phyloP scores from a whole-genome alignment of 1,284 basidiomycete genomes.

The Ustilago hordei region DNA sequence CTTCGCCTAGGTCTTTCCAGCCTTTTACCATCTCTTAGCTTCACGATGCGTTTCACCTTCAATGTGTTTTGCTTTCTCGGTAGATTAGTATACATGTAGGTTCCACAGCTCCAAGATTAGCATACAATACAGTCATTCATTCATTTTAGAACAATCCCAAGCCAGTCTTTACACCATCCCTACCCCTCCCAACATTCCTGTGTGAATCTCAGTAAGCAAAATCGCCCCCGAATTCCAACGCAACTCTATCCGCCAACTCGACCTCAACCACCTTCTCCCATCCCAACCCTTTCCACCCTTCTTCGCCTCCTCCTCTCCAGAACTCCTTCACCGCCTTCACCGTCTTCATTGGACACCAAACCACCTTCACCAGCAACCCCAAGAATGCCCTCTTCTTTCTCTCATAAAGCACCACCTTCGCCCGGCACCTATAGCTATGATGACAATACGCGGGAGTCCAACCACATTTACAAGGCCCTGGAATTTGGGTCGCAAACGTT shows the following conservation, averaged over 20 bases:
- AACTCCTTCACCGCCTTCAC: background rate
- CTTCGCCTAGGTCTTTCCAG: background rate
- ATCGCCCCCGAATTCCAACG: conserved; percentile 44
- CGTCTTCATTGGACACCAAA: background rate
- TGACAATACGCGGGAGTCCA: conserved; percentile 47
- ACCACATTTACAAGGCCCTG: conserved; percentile 26
- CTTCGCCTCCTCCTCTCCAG: background rate
- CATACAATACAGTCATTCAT: conserved; percentile 4
- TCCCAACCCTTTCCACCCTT: conserved; percentile 7
- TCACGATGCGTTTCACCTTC: background rate
- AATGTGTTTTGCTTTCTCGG: background rate
- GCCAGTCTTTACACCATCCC: background rate
- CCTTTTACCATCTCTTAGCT: conserved; percentile 7
- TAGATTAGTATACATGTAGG: background rate
- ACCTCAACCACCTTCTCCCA: conserved; percentile 21
- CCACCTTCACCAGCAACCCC: background rate
- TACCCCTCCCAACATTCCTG: background rate
- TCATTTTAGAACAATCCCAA: background rate
- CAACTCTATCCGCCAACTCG: conserved; percentile 31
- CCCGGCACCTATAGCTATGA: conserved; percentile 37
- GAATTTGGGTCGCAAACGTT: conserved; percentile 39
- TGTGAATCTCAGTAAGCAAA: conserved; percentile 28
- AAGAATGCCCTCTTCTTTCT: background rate
- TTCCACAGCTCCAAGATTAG: background rate
- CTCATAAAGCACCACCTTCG: conserved; percentile 18